Percentiles rank a stretch among this genome's conserved stretches.
Evolutionary conservation across 352 stramenopile species (phyloP).

Genomic region (Pythium coloratum): DNA sequence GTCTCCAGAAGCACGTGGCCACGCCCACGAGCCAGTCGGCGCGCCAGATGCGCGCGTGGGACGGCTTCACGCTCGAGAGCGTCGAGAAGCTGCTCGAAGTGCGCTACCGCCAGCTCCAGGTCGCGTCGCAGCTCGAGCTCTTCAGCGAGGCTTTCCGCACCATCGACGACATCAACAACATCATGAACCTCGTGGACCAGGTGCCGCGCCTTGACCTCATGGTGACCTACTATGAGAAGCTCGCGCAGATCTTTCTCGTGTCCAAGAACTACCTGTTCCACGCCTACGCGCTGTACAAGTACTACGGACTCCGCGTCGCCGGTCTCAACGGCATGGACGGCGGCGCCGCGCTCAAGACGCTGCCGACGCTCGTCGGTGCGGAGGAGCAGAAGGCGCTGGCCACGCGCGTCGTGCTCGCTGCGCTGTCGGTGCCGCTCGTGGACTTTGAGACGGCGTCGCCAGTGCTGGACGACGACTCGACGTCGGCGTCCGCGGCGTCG

Average conservation of each 20-base stretch:
- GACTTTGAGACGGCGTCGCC: conserved; percentile 62
- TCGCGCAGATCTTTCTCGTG: conserved; percentile 97
- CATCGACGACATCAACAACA: conserved; percentile 99
- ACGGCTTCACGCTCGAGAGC: conserved; percentile 94
- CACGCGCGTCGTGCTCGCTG: conserved; percentile 90
- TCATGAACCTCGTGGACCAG: conserved; percentile 90
- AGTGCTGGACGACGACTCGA: conserved; percentile 56
- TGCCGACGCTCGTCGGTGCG: conserved; percentile 54
- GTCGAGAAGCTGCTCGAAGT: conserved; percentile 97
- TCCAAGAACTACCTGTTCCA: conserved; percentile 98
- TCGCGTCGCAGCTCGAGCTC: conserved; percentile 92
- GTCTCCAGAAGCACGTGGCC: conserved; percentile 92
- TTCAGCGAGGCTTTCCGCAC: conserved; percentile 98
- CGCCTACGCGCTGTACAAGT: conserved; percentile 97
- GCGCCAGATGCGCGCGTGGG: conserved; percentile 93
- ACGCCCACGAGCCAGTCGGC: conserved; percentile 72
- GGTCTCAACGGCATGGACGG: conserved; percentile 73
- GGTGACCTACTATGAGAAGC: conserved; percentile 97
- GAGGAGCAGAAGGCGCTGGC: conserved; percentile 88
- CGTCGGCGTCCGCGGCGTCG: conserved; percentile 47
- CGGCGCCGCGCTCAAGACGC: conserved; percentile 33
- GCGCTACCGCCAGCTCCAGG: conserved; percentile 96
- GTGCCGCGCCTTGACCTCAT: conserved; percentile 94
- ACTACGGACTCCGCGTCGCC: conserved; percentile 91
- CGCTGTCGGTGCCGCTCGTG: conserved; percentile 91